Percentiles rank a stretch among this genome's conserved stretches.
Conservation (phyloP, 2,329 filamentous ascomycete genomes). For the Colletotrichum sp. region DNA sequence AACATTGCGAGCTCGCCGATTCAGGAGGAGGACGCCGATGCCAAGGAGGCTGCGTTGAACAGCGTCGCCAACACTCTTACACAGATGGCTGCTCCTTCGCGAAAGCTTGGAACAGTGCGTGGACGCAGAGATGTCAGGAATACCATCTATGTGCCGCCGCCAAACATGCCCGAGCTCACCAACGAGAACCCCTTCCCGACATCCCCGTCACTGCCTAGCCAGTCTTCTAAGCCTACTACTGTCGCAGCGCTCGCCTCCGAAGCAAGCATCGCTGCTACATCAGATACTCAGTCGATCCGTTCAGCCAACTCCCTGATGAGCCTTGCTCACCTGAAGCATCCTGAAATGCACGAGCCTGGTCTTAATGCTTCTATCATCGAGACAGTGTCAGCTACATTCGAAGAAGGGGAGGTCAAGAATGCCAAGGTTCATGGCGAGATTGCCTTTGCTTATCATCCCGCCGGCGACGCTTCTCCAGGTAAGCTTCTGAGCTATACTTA, state of each 20-base stretch:
- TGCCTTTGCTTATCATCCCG: constrained; percentile 79
- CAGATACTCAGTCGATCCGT: constrained; percentile 90
- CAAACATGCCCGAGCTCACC: constrained; percentile 38
- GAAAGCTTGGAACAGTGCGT: constrained; percentile 78
- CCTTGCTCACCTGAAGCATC: constrained; percentile 75
- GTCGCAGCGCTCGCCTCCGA: constrained; percentile 67
- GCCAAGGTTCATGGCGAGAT: constrained; percentile 86
- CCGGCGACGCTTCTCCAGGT: constrained; percentile 42
- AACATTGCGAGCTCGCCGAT: constrained; percentile 82
- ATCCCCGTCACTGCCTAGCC: constrained; percentile 41
- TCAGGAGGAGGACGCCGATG: constrained; percentile 77
- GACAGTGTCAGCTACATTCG: constrained; percentile 85
- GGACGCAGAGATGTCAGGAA: constrained; percentile 92
- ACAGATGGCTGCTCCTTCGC: constrained; percentile 65
- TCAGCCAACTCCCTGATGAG: constrained; percentile 83
- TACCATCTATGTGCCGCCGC: constrained; percentile 78
- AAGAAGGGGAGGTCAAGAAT: constrained; percentile 72
- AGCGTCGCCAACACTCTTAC: constrained; percentile 78
- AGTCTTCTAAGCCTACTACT: constrained; percentile 47
- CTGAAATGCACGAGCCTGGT: constrained; percentile 79
- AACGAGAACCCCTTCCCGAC: constrained; percentile 37
- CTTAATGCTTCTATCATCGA: constrained; percentile 91
- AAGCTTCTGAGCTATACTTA: constrained; percentile 31
- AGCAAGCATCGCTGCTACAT: constrained; percentile 61
- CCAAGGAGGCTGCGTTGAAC: constrained; percentile 74